Evolutionary conservation across 306 rosid genomes (phyloP).

Genomic region (Begonia fuchsioides): DNA sequence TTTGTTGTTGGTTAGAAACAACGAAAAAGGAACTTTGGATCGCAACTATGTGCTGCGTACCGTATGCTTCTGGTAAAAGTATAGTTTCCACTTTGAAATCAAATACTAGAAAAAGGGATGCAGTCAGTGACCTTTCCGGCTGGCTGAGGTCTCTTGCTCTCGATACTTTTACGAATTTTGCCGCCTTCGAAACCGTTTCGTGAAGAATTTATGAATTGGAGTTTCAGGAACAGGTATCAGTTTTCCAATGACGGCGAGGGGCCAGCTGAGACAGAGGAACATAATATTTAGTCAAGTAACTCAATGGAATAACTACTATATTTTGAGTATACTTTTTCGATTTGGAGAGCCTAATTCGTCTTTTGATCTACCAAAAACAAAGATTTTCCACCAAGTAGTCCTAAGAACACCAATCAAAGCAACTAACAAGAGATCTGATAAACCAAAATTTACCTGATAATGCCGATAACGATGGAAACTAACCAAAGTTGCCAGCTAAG

Average conservation of each 20-base stretch:
- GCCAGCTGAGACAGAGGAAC: slow-evolving; percentile 51
- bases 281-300: slow-evolving; percentile 3
- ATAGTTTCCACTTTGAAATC: too few species aligned
- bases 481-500: slow-evolving; percentile 75
- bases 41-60: too few species aligned
- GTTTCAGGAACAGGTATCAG: slow-evolving; percentile 45
- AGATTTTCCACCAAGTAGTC: too few species aligned
- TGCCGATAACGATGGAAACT: slow-evolving; percentile 46
- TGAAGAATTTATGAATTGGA: slow-evolving; percentile 11
- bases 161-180: slow-evolving; percentile 1
- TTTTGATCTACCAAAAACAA: too few species aligned
- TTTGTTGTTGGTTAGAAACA: too few species aligned
- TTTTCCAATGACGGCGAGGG: slow-evolving; percentile 75
- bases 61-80: too few species aligned
- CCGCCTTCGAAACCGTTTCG: slow-evolving; percentile 4
- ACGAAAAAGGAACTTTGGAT: too few species aligned
- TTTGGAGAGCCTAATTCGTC: background rate
- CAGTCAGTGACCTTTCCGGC: too few species aligned
- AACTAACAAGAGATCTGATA: too few species aligned
- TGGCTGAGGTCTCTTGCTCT: too few species aligned
- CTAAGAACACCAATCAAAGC: too few species aligned
- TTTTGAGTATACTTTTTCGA: background rate
- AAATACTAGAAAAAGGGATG: too few species aligned
- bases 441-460: slow-evolving; percentile 38
- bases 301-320: background rate